Percentiles rank a stretch among this genome's conserved stretches.
Evolutionary conservation across 768 basidiomycete genomes (phyloP).

Genomic region (Lyophyllum atratum): DNA sequence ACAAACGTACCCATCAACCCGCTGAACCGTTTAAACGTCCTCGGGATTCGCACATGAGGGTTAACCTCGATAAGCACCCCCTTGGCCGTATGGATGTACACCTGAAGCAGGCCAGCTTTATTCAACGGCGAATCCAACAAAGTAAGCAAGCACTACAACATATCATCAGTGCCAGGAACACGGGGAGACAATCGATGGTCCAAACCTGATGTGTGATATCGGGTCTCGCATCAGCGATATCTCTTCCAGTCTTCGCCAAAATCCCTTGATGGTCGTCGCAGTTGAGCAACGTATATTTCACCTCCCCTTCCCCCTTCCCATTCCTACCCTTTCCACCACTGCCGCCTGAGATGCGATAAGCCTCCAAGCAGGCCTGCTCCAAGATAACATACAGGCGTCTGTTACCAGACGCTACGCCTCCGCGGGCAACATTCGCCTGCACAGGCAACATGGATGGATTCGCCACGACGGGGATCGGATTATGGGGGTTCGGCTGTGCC

Average conservation of each 20-base stretch:
- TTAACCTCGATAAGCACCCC: slow-evolving; percentile 98
- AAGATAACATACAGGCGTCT: slow-evolving; percentile 87
- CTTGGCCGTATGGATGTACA: slow-evolving; percentile 97
- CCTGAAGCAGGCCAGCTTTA: slow-evolving; percentile 94
- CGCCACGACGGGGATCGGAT: slow-evolving; percentile 48
- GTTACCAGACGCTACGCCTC: slow-evolving; percentile 50
- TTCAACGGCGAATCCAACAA: slow-evolving; percentile 97
- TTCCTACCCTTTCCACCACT: slow-evolving; percentile 57
- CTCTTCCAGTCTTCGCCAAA: slow-evolving; percentile 93
- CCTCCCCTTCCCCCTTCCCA: slow-evolving; percentile 69
- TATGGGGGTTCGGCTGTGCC: slow-evolving; percentile 38
- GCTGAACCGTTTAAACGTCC: slow-evolving; percentile 98
- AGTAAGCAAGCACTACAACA: slow-evolving; percentile 84
- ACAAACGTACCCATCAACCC: slow-evolving; percentile 87
- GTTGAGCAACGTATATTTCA: slow-evolving; percentile 95
- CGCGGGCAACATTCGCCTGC: slow-evolving; percentile 72
- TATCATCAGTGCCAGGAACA: slow-evolving; percentile 1
- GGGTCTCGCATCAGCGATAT: slow-evolving; percentile 98
- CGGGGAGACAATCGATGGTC: slow-evolving; percentile 9
- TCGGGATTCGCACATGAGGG: slow-evolving; percentile 94
- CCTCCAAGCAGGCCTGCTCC: slow-evolving; percentile 94
- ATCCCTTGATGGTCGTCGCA: slow-evolving; percentile 99
- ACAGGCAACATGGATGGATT: slow-evolving; percentile 85
- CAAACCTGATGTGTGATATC: slow-evolving; percentile 98
- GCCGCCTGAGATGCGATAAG: slow-evolving; percentile 79